Conservation (phyloP, 2,329 filamentous ascomycete genomes). For the Pyrenophora tritici-repentis region DNA sequence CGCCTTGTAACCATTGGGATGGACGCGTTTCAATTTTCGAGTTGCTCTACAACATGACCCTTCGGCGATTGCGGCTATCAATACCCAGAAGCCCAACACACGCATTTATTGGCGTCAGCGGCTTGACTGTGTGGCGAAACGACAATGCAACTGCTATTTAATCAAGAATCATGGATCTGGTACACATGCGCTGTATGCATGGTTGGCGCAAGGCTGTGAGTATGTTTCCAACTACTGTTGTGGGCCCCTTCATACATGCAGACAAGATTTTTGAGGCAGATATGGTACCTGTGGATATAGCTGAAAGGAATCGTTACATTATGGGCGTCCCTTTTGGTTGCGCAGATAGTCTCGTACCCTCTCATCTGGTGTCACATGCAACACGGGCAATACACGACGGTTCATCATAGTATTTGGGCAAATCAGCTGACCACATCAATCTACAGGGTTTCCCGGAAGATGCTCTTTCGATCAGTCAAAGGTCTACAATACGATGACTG, state of each 20-base stretch:
- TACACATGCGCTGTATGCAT: slow-evolving; percentile 50
- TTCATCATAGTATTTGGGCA: not conserved
- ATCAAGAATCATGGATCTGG: slow-evolving; percentile 55
- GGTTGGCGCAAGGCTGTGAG: slow-evolving; percentile 51
- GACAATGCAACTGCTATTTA: slow-evolving; percentile 36
- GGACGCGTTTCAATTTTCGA: slow-evolving; percentile 3
- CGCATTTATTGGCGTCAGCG: slow-evolving; percentile 3
- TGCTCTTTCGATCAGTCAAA: slow-evolving; percentile 54
- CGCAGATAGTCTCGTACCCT: not conserved
- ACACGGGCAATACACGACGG: not conserved
- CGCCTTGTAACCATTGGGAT: slow-evolving; percentile 1
- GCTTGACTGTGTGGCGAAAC: slow-evolving; percentile 6
- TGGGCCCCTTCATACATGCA: not conserved
- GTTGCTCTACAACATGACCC: slow-evolving; percentile 26
- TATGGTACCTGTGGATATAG: not conserved
- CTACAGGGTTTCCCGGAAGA: slow-evolving; percentile 50
- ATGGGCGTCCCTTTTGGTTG: not conserved
- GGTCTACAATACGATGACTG: slow-evolving; percentile 63
- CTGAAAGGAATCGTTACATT: not conserved
- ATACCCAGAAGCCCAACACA: slow-evolving; percentile 21
- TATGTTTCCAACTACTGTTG: not conserved
- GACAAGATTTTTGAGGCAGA: not conserved
- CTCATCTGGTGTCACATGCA: not conserved
- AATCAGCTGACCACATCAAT: slow-evolving; percentile 3
- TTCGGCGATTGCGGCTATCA: slow-evolving; percentile 14